These are phyloP conservation scores for Boletus subcaerulescens DNA, from an alignment of 768 basidiomycete species.

Conservation along the genomic window DNA sequence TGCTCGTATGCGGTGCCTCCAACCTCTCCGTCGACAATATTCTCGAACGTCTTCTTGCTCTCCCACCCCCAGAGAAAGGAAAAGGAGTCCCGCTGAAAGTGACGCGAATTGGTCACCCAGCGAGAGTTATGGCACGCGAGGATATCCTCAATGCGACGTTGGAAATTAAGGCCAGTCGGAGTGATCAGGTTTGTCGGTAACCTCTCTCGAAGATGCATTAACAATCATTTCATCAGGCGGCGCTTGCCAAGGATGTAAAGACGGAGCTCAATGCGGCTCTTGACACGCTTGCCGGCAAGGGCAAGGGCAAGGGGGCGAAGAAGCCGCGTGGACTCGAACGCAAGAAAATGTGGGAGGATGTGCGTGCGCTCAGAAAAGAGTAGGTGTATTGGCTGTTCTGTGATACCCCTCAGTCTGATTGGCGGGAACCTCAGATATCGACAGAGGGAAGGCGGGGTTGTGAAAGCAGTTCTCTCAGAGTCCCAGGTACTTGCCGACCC, in stretches of 20 bases:
- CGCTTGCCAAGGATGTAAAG: constrained; percentile 85
- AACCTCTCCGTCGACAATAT: constrained; percentile 97
- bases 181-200: constrained; percentile 53
- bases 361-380: constrained; percentile 88
- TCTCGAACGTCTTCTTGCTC: constrained; percentile 73
- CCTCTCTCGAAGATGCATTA: neutral
- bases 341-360: constrained; percentile 84
- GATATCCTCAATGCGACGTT: constrained; percentile 64
- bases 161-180: constrained; percentile 68
- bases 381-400: constrained; percentile 34
- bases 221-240: constrained; percentile 50
- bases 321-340: constrained; percentile 68
- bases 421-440: constrained; percentile 59
- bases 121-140: constrained; percentile 77
- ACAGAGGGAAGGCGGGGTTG: constrained; percentile 81
- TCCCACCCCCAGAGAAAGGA: constrained; percentile 50
- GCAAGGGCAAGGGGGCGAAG: constrained; percentile 72
- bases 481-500: constrained; percentile 54
- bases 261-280: constrained; percentile 74
- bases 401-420: neutral
- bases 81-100: constrained; percentile 47
- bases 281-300: constrained; percentile 65
- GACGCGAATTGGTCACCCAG: constrained; percentile 94
- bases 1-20: constrained; percentile 90
- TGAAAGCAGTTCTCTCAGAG: constrained; percentile 72